Percentiles rank a stretch among this genome's conserved stretches.
phyloP scores from a whole-genome alignment of 352 stramenopile species.

The Thalassiosira mediterranea region DNA sequence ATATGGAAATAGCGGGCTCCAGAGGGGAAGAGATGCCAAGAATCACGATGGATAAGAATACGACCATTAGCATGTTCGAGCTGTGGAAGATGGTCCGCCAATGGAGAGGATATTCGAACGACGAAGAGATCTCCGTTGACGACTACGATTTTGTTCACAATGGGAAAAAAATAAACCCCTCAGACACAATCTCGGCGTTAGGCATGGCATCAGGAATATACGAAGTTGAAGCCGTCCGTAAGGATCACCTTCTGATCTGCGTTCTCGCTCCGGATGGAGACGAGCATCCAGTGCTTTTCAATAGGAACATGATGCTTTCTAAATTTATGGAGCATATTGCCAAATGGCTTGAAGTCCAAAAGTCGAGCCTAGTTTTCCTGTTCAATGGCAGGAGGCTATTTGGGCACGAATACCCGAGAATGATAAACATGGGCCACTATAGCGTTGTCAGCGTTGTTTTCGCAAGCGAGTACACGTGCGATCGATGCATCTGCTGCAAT shows the following conservation, averaged over 20 bases:
- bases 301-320: constrained; percentile 10
- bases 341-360: neutral
- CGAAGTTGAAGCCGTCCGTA: neutral
- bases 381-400: constrained; percentile 16
- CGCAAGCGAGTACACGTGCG: constrained; percentile 6
- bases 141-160: constrained; percentile 9
- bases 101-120: neutral
- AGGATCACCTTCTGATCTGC: neutral
- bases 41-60: neutral
- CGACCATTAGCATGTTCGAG: too few relatives aligned
- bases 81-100: neutral
- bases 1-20: too few relatives aligned
- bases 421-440: constrained; percentile 7
- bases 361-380: constrained; percentile 12
- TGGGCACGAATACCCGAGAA: constrained; percentile 12
- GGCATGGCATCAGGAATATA: neutral
- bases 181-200: neutral
- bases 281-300: too few relatives aligned
- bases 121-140: neutral
- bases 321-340: constrained; percentile 5
- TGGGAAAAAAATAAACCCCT: neutral
- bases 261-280: neutral
- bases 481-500: constrained; percentile 19
- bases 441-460: constrained; percentile 2
- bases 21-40: too few relatives aligned